These are phyloP conservation scores for Violaceomyces palustris DNA, from an alignment of 1,284 basidiomycete genomes.

Conservation along the genomic window DNA sequence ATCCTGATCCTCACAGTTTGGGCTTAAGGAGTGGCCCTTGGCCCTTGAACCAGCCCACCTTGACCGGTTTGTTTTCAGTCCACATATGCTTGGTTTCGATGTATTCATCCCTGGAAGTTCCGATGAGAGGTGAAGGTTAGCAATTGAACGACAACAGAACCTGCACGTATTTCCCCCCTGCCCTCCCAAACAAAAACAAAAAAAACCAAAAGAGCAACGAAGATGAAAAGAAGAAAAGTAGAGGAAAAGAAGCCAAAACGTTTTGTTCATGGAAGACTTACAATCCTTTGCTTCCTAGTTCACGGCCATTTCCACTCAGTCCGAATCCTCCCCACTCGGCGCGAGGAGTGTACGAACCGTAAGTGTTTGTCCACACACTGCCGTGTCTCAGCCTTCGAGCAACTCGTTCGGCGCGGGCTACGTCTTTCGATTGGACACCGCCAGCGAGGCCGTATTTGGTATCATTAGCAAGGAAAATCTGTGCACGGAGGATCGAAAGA, in stretches of 20 bases:
- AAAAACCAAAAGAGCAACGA: background rate
- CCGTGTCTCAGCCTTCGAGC: slow-evolving; percentile 47
- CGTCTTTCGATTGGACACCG: slow-evolving; percentile 45
- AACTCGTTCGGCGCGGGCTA: slow-evolving; percentile 34
- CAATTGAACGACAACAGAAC: background rate
- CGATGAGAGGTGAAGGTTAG: slow-evolving; percentile 1
- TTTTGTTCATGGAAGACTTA: slow-evolving; percentile 5
- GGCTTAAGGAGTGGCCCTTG: slow-evolving; percentile 8
- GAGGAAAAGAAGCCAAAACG: background rate
- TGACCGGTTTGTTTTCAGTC: slow-evolving; percentile 39
- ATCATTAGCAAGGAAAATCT: slow-evolving; percentile 49
- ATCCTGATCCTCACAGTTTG: background rate
- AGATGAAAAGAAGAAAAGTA: background rate
- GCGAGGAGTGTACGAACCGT: slow-evolving; percentile 45
- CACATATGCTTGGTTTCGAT: slow-evolving; percentile 49
- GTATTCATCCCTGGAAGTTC: too few relatives aligned
- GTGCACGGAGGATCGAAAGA: slow-evolving; percentile 6
- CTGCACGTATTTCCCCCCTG: background rate
- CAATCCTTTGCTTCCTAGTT: slow-evolving; percentile 47
- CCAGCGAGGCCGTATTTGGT: slow-evolving; percentile 51
- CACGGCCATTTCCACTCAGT: slow-evolving; percentile 49
- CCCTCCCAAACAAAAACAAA: background rate
- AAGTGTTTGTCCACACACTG: slow-evolving; percentile 51
- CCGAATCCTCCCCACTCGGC: slow-evolving; percentile 53
- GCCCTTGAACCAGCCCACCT: slow-evolving; percentile 47